Conservation (phyloP, 106 monocot genomes). For the Acanthochlamys bracteata region DNA sequence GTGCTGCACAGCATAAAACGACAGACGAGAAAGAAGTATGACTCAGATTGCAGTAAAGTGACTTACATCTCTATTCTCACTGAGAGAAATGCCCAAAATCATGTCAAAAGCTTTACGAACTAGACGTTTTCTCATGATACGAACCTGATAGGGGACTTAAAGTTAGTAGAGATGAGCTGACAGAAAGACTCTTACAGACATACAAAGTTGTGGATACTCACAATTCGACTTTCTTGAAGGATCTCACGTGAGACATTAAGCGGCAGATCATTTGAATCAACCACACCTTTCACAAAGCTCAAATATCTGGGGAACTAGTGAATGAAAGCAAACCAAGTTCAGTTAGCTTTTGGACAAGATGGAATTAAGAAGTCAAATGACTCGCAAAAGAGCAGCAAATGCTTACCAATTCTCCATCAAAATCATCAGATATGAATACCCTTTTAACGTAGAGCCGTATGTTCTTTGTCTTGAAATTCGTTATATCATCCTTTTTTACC, state of each 20-base stretch:
- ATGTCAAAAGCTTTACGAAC: slow-evolving; percentile 98
- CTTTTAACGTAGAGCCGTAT: slow-evolving; percentile 96
- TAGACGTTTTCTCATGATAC: slow-evolving; percentile 90
- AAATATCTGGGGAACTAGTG: slow-evolving; percentile 90
- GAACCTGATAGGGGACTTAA: slow-evolving; percentile 39
- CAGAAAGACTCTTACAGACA: not conserved
- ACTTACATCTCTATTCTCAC: slow-evolving; percentile 91
- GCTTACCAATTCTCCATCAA: slow-evolving; percentile 90
- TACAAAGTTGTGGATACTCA: slow-evolving; percentile 26
- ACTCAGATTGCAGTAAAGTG: not conserved
- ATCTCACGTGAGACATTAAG: slow-evolving; percentile 99
- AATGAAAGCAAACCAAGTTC: slow-evolving; percentile 4
- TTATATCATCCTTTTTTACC: slow-evolving; percentile 67
- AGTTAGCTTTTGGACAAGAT: not conserved
- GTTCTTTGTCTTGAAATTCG: slow-evolving; percentile 81
- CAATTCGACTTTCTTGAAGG: slow-evolving; percentile 98
- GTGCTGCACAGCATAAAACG: too few relatives aligned
- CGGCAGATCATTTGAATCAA: slow-evolving; percentile 98
- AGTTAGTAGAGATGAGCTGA: not conserved
- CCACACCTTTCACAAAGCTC: slow-evolving; percentile 97
- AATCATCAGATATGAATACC: slow-evolving; percentile 99
- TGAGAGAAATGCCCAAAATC: slow-evolving; percentile 90
- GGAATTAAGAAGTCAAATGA: not conserved
- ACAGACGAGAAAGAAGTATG: not conserved
- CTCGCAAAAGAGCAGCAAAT: not conserved